Conservation (phyloP, 768 basidiomycete species). For the Hortiboletus campestris region DNA sequence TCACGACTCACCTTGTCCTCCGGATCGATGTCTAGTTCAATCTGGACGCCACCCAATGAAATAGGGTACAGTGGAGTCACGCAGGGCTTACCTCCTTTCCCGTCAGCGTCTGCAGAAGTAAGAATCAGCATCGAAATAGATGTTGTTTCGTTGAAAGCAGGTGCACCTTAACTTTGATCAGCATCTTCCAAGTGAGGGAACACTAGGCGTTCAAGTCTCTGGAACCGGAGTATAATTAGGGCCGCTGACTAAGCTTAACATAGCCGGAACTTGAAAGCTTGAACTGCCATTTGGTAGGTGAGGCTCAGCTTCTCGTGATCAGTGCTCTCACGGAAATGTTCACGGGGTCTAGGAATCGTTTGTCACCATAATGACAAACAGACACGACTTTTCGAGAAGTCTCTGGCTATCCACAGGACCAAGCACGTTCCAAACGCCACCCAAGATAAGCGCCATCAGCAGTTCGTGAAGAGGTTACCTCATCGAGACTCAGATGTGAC, state of each 20-base stretch:
- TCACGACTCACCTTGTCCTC: slow-evolving; percentile 69
- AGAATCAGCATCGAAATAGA: background rate
- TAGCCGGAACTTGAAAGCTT: too few species aligned
- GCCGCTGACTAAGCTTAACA: slow-evolving; percentile 9
- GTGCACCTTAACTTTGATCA: slow-evolving; percentile 28
- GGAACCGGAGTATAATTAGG: background rate
- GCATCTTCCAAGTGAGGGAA: slow-evolving; percentile 15
- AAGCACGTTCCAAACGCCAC: background rate
- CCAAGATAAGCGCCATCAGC: background rate
- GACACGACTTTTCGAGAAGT: background rate
- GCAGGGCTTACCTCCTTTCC: slow-evolving; percentile 80
- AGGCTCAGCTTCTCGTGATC: too few species aligned
- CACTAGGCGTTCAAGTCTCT: background rate
- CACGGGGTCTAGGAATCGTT: background rate
- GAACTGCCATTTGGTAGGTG: too few species aligned
- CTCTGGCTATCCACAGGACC: background rate
- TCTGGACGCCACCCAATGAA: slow-evolving; percentile 43
- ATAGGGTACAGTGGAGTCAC: background rate
- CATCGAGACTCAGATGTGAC: background rate
- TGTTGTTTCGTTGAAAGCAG: background rate
- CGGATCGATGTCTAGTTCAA: slow-evolving; percentile 92
- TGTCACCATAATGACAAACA: background rate
- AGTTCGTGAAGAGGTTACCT: background rate
- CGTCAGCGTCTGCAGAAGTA: slow-evolving; percentile 49
- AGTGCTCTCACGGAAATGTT: background rate